Evolutionary conservation across 2,329 filamentous ascomycete genomes (phyloP), one percentile per base, ranked within the genome.

Genomic region (Colletotrichum cordylinicola): DNA sequence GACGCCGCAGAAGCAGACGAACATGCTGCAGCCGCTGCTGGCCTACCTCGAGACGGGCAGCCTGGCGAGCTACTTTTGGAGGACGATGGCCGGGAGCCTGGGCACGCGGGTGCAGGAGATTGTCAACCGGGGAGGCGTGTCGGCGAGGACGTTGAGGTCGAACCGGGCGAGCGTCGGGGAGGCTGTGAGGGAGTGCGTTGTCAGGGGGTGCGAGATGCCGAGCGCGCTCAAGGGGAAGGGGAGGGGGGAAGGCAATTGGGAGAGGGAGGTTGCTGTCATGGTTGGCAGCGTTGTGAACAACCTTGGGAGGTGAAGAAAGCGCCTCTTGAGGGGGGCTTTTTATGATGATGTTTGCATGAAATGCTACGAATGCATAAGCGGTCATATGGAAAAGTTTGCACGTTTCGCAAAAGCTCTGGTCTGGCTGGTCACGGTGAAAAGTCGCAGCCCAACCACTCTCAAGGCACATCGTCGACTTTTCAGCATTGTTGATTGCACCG

Each of bases 211-310:
- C 43, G 91, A 93, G 82, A 82, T 94, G 67, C 94, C 95, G 3
- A 89, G 88, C 16, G 90, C 88, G 0, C 81, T 91, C 61, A 91
- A 87, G 80, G 84, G 82, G 37, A 89, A 87, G 73, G 80, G 78
- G 75, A 87, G 82, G 79, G 83, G 83, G 39, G 84, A 88, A 56
- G 85, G 86, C 15, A 86, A 86, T 72, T 98, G 95, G 95, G 96
- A 98, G 81, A 91, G 96, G 52, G 97, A 98, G 85, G 94, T 96
- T 64, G 96, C 96, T 2, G 96, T 98, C 64, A 98, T 98, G 96
- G 94, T 98, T 56, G 94, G 94, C 68, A 95, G 95, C 80, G 92
- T 98, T 8, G 89, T 96, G 52, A 90, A 90, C 64, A 89, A 89
- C 74, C 80, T 92, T 6, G 86, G 88, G 13, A 85, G 88, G 77